Evolutionary conservation across 1,139 yeast genomes (phyloP), one percentile per base, ranked within the genome.

Genomic region (Taphrina deformans): DNA sequence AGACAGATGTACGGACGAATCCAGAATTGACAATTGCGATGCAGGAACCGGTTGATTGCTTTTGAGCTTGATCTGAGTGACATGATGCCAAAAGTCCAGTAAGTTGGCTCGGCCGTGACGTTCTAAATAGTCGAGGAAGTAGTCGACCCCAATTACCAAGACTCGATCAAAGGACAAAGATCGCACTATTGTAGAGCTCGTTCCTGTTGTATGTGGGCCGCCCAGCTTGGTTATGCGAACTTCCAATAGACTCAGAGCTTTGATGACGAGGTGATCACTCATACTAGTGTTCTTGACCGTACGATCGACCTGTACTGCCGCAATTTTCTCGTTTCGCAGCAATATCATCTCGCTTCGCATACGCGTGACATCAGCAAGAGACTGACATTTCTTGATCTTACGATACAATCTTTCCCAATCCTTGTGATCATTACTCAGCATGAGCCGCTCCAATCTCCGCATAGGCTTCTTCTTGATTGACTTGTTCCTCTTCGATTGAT

Each of bases 381-480:
- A 33, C 14, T 48, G 55, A 24, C 56, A 18, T 40, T 50, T 48
- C 38, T 52, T 40, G 33, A 59, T 59, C 50, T 59, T 59, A 21
- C 56, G 55, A 26, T 50, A 59, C 27, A 59, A 21, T 14, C 41
- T 26, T n/a, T 60, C 58, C 62, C 60, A 56, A 14, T 38, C 62
- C 21, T 62, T 56, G 4, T 48, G 51, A 6, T 61, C 62, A 16
- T 82, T 79, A 63, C 81, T 70, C 71, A 81, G 84, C 0, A 76
- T 70, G 60, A 80, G 83, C 0, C 87, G 83, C 80, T 68, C 95
- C 77, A 0, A 90, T 90, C 38, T 75, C 81, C 35, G 65, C 69
- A 16, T 65, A 23, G 10, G 71, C 67, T 44, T 41, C 35, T 24
- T 41, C 18, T 33, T 40, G 2, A 27, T 73, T 75, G 18, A 63